These are phyloP conservation scores for Boehmeria nivea DNA, from an alignment of 306 rosid species.

Conservation along the genomic window DNA sequence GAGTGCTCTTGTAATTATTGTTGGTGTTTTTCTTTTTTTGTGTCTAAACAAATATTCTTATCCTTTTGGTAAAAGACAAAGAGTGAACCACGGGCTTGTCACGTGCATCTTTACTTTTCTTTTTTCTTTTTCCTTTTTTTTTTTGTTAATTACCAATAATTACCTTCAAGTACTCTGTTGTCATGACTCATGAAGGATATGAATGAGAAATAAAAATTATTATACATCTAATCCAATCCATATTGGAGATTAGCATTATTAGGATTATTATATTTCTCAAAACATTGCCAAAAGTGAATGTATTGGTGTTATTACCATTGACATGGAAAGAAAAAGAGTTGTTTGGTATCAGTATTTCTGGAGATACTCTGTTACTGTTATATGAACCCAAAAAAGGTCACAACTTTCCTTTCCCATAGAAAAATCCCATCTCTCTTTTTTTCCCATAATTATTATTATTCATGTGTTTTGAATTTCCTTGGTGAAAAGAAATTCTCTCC, in stretches of 20 bases:
- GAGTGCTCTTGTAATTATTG: not conserved
- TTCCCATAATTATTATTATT: not conserved
- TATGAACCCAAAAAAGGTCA: not conserved
- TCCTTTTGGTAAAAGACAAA: constrained; percentile 11
- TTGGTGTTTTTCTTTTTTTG: not conserved
- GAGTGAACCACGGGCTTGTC: constrained; percentile 16
- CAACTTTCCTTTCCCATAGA: not conserved
- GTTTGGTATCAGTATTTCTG: not conserved
- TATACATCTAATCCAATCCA: no score
- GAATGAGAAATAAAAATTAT: not conserved
- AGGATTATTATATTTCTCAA: no score
- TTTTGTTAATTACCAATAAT: no score
- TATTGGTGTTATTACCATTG: not conserved
- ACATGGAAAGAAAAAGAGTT: not conserved
- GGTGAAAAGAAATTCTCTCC: not conserved
- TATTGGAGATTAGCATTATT: no score
- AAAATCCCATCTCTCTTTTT: not conserved
- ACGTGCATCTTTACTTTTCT: constrained; percentile 7
- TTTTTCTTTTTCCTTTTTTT: no score
- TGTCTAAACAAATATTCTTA: not conserved
- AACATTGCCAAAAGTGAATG: not conserved
- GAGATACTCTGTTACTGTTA: not conserved
- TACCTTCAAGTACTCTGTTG: constrained; percentile 1
- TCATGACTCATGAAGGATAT: not conserved
- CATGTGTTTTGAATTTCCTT: not conserved